phyloP scores from a whole-genome alignment of 2,329 filamentous ascomycete genomes.

The Fusarium sp. region DNA sequence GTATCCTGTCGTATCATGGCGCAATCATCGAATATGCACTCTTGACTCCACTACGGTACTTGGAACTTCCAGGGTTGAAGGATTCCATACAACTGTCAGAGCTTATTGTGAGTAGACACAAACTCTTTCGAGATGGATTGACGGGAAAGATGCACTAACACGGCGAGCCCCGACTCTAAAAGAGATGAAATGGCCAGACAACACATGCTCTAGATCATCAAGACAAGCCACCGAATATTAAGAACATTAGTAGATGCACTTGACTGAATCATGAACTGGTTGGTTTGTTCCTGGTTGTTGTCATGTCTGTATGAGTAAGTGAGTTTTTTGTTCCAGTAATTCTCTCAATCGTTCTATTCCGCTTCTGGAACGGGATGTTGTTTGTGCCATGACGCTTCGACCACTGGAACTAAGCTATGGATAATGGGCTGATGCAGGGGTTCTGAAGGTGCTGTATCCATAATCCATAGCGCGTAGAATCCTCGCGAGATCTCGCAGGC shows the following conservation, averaged over 20 bases:
- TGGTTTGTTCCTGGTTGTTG: neutral
- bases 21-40: neutral
- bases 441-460: constrained; percentile 14
- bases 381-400: constrained; percentile 30
- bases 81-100: neutral
- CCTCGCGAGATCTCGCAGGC: constrained; percentile 7
- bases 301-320: neutral
- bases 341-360: constrained; percentile 41
- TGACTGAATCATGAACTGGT: constrained; percentile 1
- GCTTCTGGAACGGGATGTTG: constrained; percentile 39
- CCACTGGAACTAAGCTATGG: constrained; percentile 22
- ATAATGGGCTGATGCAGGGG: constrained; percentile 44
- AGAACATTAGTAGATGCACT: constrained; percentile 10
- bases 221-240: constrained; percentile 9
- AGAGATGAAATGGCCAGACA: constrained; percentile 27
- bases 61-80: constrained; percentile 2
- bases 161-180: constrained; percentile 22
- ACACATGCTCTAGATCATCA: neutral
- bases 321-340: neutral
- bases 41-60: constrained; percentile 3
- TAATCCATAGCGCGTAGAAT: constrained; percentile 27
- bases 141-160: neutral
- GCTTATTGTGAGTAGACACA: neutral
- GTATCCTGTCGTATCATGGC: neutral
- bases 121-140: neutral